phyloP scores from a whole-genome alignment of 768 basidiomycete genomes.

The Lactarius sanguifluus region DNA sequence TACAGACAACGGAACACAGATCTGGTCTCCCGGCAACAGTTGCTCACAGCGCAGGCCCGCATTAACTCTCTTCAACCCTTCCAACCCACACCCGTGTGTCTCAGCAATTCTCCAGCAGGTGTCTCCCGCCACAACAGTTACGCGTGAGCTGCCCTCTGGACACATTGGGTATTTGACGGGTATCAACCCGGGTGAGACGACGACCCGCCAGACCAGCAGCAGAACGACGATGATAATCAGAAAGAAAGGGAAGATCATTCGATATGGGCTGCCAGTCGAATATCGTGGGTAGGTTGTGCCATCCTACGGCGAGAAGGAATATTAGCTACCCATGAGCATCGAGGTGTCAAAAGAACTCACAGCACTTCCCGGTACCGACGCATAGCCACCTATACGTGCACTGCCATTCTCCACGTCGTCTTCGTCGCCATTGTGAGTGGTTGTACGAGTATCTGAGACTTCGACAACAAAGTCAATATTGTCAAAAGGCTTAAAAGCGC shows the following conservation, averaged over 20 bases:
- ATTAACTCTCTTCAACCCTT: slow-evolving; percentile 24
- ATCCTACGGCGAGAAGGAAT: slow-evolving; percentile 1
- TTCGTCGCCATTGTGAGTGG: slow-evolving; percentile 6
- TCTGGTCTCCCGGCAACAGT: slow-evolving; percentile 26
- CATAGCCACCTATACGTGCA: slow-evolving; percentile 19
- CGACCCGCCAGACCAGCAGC: slow-evolving; percentile 28
- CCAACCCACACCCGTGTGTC: slow-evolving; percentile 27
- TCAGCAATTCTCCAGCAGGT: slow-evolving; percentile 31
- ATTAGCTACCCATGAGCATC: slow-evolving; percentile 2
- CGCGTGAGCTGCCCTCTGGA: slow-evolving; percentile 27
- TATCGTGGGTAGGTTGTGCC: slow-evolving; percentile 7
- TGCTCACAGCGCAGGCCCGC: slow-evolving; percentile 22
- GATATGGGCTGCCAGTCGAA: slow-evolving; percentile 26
- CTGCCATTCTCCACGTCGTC: slow-evolving; percentile 29
- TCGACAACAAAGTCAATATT: neutral
- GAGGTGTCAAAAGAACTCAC: slow-evolving; percentile 14
- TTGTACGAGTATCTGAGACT: slow-evolving; percentile 12
- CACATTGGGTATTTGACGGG: slow-evolving; percentile 21
- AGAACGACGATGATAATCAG: slow-evolving; percentile 29
- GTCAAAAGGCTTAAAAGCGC: neutral
- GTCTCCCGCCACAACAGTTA: slow-evolving; percentile 27
- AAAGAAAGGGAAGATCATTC: slow-evolving; percentile 30
- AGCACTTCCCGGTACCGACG: slow-evolving; percentile 18
- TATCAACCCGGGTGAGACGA: slow-evolving; percentile 19
- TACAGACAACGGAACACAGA: slow-evolving; percentile 25